Evolutionary conservation across 1,284 basidiomycete genomes (phyloP), one percentile per base, ranked within the genome.

Genomic region (Cryptococcus sp.): DNA sequence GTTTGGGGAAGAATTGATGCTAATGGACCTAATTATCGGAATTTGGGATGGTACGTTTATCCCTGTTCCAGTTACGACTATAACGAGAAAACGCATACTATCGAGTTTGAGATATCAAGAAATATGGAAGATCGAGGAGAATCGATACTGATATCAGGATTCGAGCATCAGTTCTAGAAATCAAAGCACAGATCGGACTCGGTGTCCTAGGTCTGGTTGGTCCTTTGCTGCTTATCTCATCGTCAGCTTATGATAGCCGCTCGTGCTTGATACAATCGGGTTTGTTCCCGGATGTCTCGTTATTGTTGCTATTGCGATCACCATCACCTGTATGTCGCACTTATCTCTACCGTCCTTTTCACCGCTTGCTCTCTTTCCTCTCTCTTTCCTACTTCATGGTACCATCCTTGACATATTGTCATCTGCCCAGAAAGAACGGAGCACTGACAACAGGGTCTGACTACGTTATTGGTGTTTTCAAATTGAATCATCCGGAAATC

Each of bases 1-100:
- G 70, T 73, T 2, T 73, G 69, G 64, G 70, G 70, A 34, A 59
- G 60, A 19, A 52, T 68, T 21, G 62, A 60, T 21, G 69, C 62
- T 37, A 52, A 56, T 24, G 67, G 64, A n/a, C 69, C 70, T 5
- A 70, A 71, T 46, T 73, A 73, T 51, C 56, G 64, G 40, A 66
- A 62, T 39, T 54, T 70, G 2, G 63, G 66, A 25, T 70, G 68
- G 70, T 63, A 48, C 47, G 58, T 57, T 4, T 22, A n/a, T n/a
- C n/a, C n/a, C n/a, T n/a, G n/a, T n/a, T n/a, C n/a, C n/a, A n/a
- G n/a, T n/a, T n/a, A n/a, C n/a, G n/a, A n/a, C n/a, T n/a, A n/a
- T n/a, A n/a, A n/a, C n/a, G n/a, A n/a, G n/a, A n/a, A n/a, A n/a
- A n/a, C n/a, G n/a, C n/a, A n/a, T n/a, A n/a, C n/a, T n/a, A n/a